phyloP scores from a whole-genome alignment of 371 early-diverging fungal species.

The Batkoa obscura region DNA sequence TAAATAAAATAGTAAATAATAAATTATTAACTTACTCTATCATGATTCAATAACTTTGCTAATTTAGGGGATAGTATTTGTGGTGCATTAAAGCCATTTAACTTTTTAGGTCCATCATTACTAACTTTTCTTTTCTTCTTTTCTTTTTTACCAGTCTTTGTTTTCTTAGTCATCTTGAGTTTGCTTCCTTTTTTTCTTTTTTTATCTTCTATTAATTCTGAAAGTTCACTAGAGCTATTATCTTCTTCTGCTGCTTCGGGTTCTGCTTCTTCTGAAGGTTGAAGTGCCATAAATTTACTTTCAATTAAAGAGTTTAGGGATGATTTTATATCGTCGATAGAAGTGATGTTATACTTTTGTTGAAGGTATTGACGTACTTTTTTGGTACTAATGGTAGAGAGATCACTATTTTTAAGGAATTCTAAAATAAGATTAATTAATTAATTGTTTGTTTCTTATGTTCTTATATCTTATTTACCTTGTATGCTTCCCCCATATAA shows the following conservation, averaged over 20 bases:
- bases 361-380: constrained; percentile 23
- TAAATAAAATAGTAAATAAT: neutral
- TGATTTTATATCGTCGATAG: constrained; percentile 8
- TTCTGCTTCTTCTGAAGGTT: constrained; percentile 11
- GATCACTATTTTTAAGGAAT: constrained; percentile 24
- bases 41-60: constrained; percentile 22
- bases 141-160: neutral
- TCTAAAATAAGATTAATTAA: constrained; percentile 3
- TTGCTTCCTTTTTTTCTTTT: neutral
- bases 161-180: constrained; percentile 4
- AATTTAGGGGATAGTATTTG: constrained; percentile 23
- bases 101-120: constrained; percentile 6
- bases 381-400: constrained; percentile 26
- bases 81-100: constrained; percentile 5
- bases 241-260: neutral
- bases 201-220: neutral
- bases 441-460: too few species aligned
- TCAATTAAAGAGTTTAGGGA: constrained; percentile 21
- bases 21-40: constrained; percentile 16
- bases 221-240: neutral
- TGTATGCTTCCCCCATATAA: too few species aligned
- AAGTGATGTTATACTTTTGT: constrained; percentile 10
- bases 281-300: constrained; percentile 11
- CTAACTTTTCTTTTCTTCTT: constrained; percentile 5
- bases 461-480: too few species aligned